Evolutionary conservation across 2,329 filamentous ascomycete genomes (phyloP).

Genomic region (Ophiostoma pallidulum): DNA sequence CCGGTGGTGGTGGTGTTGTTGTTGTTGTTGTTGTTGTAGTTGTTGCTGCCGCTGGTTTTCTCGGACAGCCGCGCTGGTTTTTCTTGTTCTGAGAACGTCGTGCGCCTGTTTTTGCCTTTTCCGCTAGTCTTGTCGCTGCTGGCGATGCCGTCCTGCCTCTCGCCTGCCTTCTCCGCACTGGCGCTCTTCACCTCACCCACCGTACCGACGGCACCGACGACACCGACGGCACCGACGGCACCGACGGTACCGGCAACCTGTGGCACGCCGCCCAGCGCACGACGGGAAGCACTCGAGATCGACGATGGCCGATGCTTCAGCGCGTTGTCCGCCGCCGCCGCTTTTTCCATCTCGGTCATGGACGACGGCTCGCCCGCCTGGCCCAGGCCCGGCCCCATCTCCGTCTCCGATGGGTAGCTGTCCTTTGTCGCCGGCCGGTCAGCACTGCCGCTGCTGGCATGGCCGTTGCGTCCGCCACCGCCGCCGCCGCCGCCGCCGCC

Average conservation of each 20-base stretch:
- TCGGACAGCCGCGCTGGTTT: constrained; percentile 26
- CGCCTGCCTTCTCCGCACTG: constrained; percentile 8
- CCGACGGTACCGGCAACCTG: neutral
- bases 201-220: too few species aligned
- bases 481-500: constrained; percentile 20
- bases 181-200: constrained; percentile 18
- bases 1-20: constrained; percentile 9
- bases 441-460: neutral
- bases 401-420: constrained; percentile 20
- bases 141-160: constrained; percentile 17
- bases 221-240: too few species aligned
- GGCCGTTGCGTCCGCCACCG: constrained; percentile 5
- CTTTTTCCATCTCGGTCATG: constrained; percentile 22
- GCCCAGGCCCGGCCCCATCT: constrained; percentile 14
- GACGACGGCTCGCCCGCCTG: constrained; percentile 14
- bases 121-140: constrained; percentile 26
- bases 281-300: constrained; percentile 4
- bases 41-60: constrained; percentile 5
- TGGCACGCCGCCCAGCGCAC: too few species aligned
- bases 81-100: constrained; percentile 47
- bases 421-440: constrained; percentile 15
- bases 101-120: constrained; percentile 28
- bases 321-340: constrained; percentile 22
- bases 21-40: constrained; percentile 12
- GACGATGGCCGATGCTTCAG: constrained; percentile 16